Percentiles rank a stretch among this genome's conserved stretches.
These are phyloP conservation scores for Phlebiopsis gigantea DNA, from an alignment of 768 basidiomycete genomes.

Conservation along the genomic window DNA sequence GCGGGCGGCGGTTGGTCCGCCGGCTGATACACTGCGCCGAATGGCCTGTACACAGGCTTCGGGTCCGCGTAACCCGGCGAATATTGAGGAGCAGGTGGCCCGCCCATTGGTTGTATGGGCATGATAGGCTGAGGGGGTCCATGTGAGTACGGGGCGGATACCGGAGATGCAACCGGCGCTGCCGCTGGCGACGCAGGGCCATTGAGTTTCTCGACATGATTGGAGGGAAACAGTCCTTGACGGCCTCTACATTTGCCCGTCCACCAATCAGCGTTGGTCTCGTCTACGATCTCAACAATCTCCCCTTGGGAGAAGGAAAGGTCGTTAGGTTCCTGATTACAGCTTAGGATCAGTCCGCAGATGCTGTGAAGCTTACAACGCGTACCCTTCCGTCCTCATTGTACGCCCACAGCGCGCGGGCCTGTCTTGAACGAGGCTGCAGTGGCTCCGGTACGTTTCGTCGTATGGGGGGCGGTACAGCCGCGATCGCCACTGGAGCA, in stretches of 20 bases:
- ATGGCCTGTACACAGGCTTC: slow-evolving; percentile 31
- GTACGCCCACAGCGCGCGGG: slow-evolving; percentile 62
- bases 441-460: slow-evolving; percentile 18
- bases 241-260: slow-evolving; percentile 57
- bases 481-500: slow-evolving; percentile 1
- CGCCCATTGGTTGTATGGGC: slow-evolving; percentile 34
- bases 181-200: slow-evolving; percentile 17
- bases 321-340: slow-evolving; percentile 65
- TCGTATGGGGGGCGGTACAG: slow-evolving; percentile 14
- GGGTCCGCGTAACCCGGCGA: slow-evolving; percentile 15
- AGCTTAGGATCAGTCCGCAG: neutral
- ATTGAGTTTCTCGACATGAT: slow-evolving; percentile 59
- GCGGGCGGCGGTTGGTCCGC: slow-evolving; percentile 27
- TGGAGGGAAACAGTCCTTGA: slow-evolving; percentile 75
- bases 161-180: slow-evolving; percentile 15
- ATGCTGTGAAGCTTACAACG: slow-evolving; percentile 6
- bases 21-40: slow-evolving; percentile 33
- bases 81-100: slow-evolving; percentile 9
- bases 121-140: slow-evolving; percentile 13
- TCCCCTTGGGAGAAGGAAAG: slow-evolving; percentile 74
- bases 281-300: slow-evolving; percentile 69
- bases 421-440: slow-evolving; percentile 26
- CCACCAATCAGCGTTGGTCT: slow-evolving; percentile 89
- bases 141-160: slow-evolving; percentile 6
- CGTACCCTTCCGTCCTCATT: slow-evolving; percentile 52